A percentile compares a stretch with the other conserved stretches of the same genome.
phyloP scores from a whole-genome alignment of 495 filamentous ascomycete genomes.

The Daldinia concentrica region DNA sequence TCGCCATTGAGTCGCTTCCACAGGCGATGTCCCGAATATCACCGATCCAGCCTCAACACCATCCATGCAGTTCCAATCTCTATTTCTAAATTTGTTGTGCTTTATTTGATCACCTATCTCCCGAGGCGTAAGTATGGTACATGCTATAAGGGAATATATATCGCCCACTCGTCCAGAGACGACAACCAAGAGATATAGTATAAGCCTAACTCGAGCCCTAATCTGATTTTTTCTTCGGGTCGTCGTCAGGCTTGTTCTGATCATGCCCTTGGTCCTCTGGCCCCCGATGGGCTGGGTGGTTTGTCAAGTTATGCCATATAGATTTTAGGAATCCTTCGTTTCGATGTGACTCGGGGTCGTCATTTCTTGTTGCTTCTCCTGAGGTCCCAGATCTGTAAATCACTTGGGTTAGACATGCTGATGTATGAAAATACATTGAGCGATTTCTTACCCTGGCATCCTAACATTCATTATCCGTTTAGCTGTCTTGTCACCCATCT shows the following conservation, averaged over 20 bases:
- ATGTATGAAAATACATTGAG: not conserved
- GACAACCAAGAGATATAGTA: not conserved
- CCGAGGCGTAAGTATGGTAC: constrained; percentile 31
- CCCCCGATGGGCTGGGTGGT: constrained; percentile 67
- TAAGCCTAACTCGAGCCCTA: constrained; percentile 53
- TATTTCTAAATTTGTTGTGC: constrained; percentile 34
- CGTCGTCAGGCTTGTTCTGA: constrained; percentile 51
- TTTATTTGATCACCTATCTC: constrained; percentile 12
- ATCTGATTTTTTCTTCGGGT: constrained; percentile 68
- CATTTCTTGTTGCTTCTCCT: constrained; percentile 35
- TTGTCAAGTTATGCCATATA: constrained; percentile 87
- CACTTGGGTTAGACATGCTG: constrained; percentile 5
- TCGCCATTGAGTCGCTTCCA: constrained; percentile 24
- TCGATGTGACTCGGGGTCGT: constrained; percentile 63
- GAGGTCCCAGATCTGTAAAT: constrained; percentile 26
- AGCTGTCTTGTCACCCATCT: constrained; percentile 90
- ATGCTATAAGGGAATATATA: constrained; percentile 20
- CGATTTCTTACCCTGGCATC: constrained; percentile 48
- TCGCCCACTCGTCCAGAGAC: not conserved
- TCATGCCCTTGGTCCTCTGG: constrained; percentile 42
- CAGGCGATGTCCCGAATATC: constrained; percentile 17
- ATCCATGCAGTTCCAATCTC: constrained; percentile 38
- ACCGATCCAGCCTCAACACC: constrained; percentile 33
- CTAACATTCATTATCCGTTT: constrained; percentile 81
- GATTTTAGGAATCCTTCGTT: constrained; percentile 87